Percentiles rank a stretch among this genome's conserved stretches.
Conservation (phyloP, 768 basidiomycete species). For the Boletus sp. region DNA sequence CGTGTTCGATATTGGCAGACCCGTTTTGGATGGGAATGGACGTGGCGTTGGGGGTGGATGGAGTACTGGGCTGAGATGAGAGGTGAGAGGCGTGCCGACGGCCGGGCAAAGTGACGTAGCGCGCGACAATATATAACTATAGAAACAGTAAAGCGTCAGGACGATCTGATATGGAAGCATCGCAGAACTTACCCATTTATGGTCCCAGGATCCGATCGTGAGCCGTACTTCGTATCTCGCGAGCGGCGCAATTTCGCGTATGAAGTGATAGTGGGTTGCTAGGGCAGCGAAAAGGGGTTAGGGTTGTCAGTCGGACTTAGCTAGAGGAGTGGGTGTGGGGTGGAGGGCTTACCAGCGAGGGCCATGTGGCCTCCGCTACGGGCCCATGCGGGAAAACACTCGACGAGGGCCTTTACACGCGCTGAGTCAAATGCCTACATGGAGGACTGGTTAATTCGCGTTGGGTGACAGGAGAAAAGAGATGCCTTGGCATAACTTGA, state of each 20-base stretch:
- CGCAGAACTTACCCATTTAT: slow-evolving; percentile 65
- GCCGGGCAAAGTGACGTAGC: slow-evolving; percentile 58
- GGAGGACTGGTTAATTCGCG: not conserved
- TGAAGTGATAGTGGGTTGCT: slow-evolving; percentile 69
- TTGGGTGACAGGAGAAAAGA: not conserved
- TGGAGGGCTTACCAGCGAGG: slow-evolving; percentile 39
- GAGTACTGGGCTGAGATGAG: slow-evolving; percentile 28
- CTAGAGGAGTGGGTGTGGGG: no score
- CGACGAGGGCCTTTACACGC: slow-evolving; percentile 48
- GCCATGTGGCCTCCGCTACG: slow-evolving; percentile 61
- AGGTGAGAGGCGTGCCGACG: not conserved
- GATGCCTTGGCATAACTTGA: slow-evolving; percentile 74
- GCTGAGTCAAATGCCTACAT: slow-evolving; percentile 44
- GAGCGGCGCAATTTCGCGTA: slow-evolving; percentile 69
- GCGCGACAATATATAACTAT: slow-evolving; percentile 62
- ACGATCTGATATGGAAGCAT: not conserved
- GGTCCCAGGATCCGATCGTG: slow-evolving; percentile 62
- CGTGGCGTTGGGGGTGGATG: slow-evolving; percentile 19
- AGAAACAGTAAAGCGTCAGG: not conserved
- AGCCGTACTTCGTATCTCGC: slow-evolving; percentile 59
- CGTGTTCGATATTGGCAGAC: slow-evolving; percentile 12
- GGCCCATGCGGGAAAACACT: slow-evolving; percentile 56
- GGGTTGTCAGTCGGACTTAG: not conserved
- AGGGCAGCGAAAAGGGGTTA: not conserved
- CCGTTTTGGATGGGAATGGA: not conserved